Evolutionary conservation across 2,329 filamentous ascomycete species (phyloP).

Genomic region (Kalmusia sp.): DNA sequence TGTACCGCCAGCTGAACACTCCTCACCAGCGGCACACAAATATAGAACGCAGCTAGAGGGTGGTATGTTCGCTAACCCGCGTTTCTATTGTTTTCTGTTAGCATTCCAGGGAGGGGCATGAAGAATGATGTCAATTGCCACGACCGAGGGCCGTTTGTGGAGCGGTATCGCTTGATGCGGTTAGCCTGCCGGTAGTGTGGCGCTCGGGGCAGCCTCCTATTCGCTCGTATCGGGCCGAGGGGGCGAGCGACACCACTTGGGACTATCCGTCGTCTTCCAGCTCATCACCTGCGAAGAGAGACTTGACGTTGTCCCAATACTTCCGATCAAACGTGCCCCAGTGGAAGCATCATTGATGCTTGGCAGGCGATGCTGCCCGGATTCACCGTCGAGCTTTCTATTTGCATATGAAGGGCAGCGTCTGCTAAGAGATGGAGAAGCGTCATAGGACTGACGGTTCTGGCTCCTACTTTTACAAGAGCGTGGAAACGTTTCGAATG

Average conservation of each 20-base stretch:
- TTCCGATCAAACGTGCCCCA: no score
- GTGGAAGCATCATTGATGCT: no score
- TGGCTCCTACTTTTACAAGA: no score
- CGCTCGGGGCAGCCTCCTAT: conserved; percentile 7
- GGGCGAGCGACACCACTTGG: not conserved
- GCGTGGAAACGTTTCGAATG: no score
- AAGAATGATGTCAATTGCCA: conserved; percentile 4
- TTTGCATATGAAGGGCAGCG: no score
- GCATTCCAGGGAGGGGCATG: not conserved
- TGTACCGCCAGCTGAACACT: not conserved
- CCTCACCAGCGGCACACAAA: not conserved
- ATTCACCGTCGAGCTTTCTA: no score
- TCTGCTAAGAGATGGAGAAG: no score
- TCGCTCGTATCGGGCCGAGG: conserved; percentile 1
- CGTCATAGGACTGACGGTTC: no score
- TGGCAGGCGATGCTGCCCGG: no score
- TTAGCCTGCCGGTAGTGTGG: not conserved
- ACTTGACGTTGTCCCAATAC: no score
- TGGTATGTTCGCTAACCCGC: not conserved
- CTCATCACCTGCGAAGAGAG: no score
- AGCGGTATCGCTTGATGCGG: not conserved
- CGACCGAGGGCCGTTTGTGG: not conserved
- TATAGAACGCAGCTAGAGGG: not conserved
- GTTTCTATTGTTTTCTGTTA: not conserved
- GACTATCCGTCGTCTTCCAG: not conserved